Conservation (phyloP, 805 yeast genomes). For the Candida incommunis region DNA sequence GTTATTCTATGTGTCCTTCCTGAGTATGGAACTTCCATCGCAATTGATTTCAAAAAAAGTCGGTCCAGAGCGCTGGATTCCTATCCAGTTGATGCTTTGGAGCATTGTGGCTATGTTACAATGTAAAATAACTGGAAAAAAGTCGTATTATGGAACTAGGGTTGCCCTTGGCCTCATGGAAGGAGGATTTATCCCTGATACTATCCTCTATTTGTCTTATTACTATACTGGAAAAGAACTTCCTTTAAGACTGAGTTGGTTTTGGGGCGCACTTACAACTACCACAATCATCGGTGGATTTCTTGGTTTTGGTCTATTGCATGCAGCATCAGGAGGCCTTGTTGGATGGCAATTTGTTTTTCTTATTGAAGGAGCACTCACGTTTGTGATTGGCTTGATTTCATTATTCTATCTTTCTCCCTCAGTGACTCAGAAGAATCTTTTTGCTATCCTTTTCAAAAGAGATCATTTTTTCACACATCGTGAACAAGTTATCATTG, state of each 20-base stretch:
- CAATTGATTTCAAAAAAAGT: slow-evolving; percentile 48
- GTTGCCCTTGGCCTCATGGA: slow-evolving; percentile 43
- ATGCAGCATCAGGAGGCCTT: slow-evolving; percentile 17
- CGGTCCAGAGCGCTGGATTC: slow-evolving; percentile 56
- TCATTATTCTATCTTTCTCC: slow-evolving; percentile 41
- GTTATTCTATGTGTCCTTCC: slow-evolving; percentile 38
- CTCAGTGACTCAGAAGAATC: slow-evolving; percentile 37
- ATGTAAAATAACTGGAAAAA: slow-evolving; percentile 27
- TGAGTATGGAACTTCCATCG: slow-evolving; percentile 52
- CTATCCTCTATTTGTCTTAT: slow-evolving; percentile 49
- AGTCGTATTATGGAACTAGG: slow-evolving; percentile 33
- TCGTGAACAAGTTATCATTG: slow-evolving; percentile 42
- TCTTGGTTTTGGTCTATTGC: slow-evolving; percentile 39
- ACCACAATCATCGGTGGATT: slow-evolving; percentile 34
- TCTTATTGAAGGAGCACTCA: slow-evolving; percentile 46
- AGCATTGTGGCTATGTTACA: slow-evolving; percentile 41
- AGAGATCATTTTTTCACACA: slow-evolving; percentile 30
- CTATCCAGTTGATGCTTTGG: slow-evolving; percentile 45
- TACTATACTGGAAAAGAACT: slow-evolving; percentile 49
- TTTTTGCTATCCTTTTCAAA: slow-evolving; percentile 36
- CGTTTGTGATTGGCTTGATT: slow-evolving; percentile 36
- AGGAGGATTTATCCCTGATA: slow-evolving; percentile 60
- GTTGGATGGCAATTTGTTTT: slow-evolving; percentile 59
- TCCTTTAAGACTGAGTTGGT: slow-evolving; percentile 41
- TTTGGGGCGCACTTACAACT: slow-evolving; percentile 42